phyloP scores from a whole-genome alignment of 768 basidiomycete genomes.

The Cubamyces sp. region DNA sequence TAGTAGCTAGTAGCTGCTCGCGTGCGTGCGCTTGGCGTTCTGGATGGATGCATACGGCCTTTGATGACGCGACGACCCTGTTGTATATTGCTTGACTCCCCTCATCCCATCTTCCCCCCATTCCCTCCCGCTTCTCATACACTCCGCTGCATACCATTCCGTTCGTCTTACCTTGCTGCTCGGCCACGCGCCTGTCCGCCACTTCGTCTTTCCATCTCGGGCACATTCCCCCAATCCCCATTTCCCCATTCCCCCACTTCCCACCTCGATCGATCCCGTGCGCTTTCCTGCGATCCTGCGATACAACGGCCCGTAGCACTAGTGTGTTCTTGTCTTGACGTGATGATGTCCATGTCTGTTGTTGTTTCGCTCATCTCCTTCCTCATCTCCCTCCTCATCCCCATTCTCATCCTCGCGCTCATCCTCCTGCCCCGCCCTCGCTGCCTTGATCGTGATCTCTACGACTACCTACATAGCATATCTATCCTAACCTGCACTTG shows the following conservation, averaged over 20 bases:
- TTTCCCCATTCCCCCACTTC: neutral
- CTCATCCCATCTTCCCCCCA: neutral
- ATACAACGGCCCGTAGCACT: too few species aligned
- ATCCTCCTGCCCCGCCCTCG: neutral
- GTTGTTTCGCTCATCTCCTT: constrained; percentile 40
- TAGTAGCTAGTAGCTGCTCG: neutral
- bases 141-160: constrained; percentile 11
- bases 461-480: constrained; percentile 30
- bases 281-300: neutral
- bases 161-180: neutral
- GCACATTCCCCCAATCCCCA: constrained; percentile 32
- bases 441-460: neutral
- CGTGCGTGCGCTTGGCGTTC: too few species aligned
- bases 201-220: constrained; percentile 4
- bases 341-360: too few species aligned
- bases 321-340: too few species aligned
- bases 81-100: constrained; percentile 21
- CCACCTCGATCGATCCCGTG: neutral
- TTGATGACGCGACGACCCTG: constrained; percentile 23
- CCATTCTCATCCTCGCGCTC: constrained; percentile 28
- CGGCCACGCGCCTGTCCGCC: neutral
- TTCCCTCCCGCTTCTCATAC: constrained; percentile 13
- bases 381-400: constrained; percentile 46
- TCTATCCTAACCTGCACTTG: constrained; percentile 41
- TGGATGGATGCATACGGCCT: constrained; percentile 2